Base-by-base conservation (phyloP, 345 rosid species). In the Lumnitzera racemosa region DNA sequence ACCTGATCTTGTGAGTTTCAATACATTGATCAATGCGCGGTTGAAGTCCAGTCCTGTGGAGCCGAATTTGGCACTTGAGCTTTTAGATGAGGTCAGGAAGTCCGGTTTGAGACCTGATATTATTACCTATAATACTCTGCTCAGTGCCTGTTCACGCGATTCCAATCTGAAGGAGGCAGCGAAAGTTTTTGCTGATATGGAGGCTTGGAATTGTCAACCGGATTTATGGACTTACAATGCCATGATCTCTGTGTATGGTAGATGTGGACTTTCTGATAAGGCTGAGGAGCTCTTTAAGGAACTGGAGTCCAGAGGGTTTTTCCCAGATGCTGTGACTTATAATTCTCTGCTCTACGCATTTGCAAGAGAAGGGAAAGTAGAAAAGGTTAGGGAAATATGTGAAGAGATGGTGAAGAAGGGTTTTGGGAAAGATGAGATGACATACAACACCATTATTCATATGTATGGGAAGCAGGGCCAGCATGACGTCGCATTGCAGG, bases 191-290 rank as follows among this genome's bases (percentile, higher is more conserved):
- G 79, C 72, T 46, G 87, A 92, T 57, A 80, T 92, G 96, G 91
- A 82, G 77, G 67, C 65, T n/a, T 72, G 70, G 73, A 65, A 67
- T 10, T 92, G 98, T 67, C 90, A 84, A 68, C 94, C 97, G 70
- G 98, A 89, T 64, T 66, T 92, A 52, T 92, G 98, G 98, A 92
- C 98, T 61, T 92, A 92, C 60, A 92, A 92, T 72, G 88, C 96
- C 20, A 89, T 92, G 96, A 89, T 89, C 60, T 92, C 98, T 0
- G 96, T 89, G 46, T 89, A 74, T 66, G 96, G 88, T 15, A 82
- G 91, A 73, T 92, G 98, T 70, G 88, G 97, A 15, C 72, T 83
- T 70, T 71, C 96, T 17, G 54, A 53, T 31, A 76, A 82, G 63
- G 98, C 96, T 0, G 87, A 89, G 77, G 72, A 75, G 66, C 83